phyloP scores from a whole-genome alignment of 352 stramenopile species.

The Pythium guiyangense region DNA sequence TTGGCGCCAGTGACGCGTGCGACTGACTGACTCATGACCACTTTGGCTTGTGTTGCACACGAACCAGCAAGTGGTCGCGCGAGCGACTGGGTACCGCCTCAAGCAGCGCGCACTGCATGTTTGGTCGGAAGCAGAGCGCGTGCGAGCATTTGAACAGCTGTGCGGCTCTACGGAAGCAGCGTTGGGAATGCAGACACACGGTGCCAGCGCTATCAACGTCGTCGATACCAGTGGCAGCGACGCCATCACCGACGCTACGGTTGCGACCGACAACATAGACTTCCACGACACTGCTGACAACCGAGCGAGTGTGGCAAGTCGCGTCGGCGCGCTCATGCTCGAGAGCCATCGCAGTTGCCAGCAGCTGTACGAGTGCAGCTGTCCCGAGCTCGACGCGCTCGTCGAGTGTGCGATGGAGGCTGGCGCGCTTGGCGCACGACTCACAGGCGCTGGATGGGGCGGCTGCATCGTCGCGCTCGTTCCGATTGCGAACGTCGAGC shows the following conservation, averaged over 20 bases:
- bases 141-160: conserved; percentile 36
- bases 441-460: conserved; percentile 84
- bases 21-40: too few species aligned
- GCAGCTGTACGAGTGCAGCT: conserved; percentile 75
- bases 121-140: conserved; percentile 60
- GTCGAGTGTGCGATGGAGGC: conserved; percentile 31
- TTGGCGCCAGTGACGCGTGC: too few species aligned
- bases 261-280: too few species aligned
- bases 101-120: conserved; percentile 63
- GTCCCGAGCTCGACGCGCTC: conserved; percentile 61
- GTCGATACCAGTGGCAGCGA: too few species aligned
- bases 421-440: conserved; percentile 57
- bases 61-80: conserved; percentile 33
- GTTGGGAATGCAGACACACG: too few species aligned
- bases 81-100: conserved; percentile 34
- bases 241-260: too few species aligned
- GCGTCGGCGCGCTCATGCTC: conserved; percentile 62
- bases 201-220: too few species aligned
- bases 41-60: too few species aligned
- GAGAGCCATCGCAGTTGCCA: conserved; percentile 62
- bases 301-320: background rate
- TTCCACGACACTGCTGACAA: background rate
- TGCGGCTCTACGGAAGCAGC: too few species aligned
- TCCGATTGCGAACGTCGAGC: too few species aligned
- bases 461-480: conserved; percentile 71